Evolutionary conservation across 345 rosid genomes (phyloP).

Genomic region (Populus davidiana): DNA sequence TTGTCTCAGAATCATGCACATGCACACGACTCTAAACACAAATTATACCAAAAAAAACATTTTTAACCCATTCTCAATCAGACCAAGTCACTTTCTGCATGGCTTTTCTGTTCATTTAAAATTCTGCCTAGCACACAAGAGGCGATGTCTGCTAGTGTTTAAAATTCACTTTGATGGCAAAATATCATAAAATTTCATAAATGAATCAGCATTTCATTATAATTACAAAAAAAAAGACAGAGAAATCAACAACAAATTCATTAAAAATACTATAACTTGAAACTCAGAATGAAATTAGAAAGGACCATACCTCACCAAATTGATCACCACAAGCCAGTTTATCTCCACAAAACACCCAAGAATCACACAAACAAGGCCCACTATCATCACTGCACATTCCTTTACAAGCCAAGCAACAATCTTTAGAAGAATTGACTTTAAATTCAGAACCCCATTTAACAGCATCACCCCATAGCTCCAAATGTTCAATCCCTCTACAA

Average conservation of each 20-base stretch:
- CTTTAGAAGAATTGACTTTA: slow-evolving; percentile 34
- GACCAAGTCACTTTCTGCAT: background rate
- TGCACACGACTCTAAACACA: background rate
- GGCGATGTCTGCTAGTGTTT: background rate
- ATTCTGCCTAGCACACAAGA: background rate
- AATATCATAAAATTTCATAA: background rate
- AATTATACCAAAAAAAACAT: background rate
- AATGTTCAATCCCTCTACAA: slow-evolving; percentile 39
- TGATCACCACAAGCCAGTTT: slow-evolving; percentile 31
- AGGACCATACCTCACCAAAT: slow-evolving; percentile 42
- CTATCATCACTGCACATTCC: slow-evolving; percentile 27
- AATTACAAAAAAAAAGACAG: background rate
- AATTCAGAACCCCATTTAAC: slow-evolving; percentile 47
- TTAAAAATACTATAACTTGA: background rate
- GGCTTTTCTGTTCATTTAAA: background rate
- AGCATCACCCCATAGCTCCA: slow-evolving; percentile 51
- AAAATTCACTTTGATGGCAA: background rate
- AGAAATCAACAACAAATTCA: background rate
- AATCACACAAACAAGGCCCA: slow-evolving; percentile 41
- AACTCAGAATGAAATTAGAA: background rate
- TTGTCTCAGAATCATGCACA: background rate
- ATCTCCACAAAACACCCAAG: slow-evolving; percentile 53
- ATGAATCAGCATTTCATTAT: background rate
- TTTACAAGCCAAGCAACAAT: slow-evolving; percentile 47
- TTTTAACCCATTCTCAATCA: background rate